Evolutionary conservation across 1,284 basidiomycete species (phyloP), one percentile per base, ranked within the genome.

Genomic region (Moesziomyces antarcticus): DNA sequence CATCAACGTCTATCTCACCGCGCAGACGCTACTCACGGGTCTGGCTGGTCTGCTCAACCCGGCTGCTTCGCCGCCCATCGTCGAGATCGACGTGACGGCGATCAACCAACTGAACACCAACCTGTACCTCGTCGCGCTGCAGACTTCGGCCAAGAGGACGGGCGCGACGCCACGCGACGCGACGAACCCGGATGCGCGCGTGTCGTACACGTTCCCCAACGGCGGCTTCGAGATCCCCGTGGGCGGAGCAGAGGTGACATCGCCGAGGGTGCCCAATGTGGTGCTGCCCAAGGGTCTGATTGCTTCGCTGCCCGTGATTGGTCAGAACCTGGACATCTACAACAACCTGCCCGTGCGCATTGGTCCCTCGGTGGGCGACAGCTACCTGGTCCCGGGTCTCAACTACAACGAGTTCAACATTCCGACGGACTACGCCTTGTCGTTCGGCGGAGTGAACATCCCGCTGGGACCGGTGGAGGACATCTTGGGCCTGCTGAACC

Each of bases 401-500:
- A 30, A 65, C 18, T 78, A 75, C 61, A 60, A 76, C 56, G 73
- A 80, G 67, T 54, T 63, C 48, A 58, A 76, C 48, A 54, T 80
- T 11, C 21, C 40, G 1, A 73, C 76, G 9, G 47, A 37, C n/a
- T 78, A 78, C 52, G 55, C 51, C 1, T 42, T 78, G n/a, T 46
- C 45, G 10, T 8, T 58, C 3, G 61, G 61, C n/a, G 41, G 27
- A 3, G 9, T 54, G 4, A 25, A 11, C n/a, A 57, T 73, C 22
- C 61, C 61, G 10, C 45, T 73, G 27, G 33, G 45, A 35, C 61
- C 59, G 3, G 45, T 69, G 16, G 9, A 35, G 11, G 25, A 42
- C 10, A 37, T 73, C 45, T 14, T 5, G 5, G 71, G 37, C 14
- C 47, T 73, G 21, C 42, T 73, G 21, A 13, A 10, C 4, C 50